phyloP scores from a whole-genome alignment of 164 flowering plant genomes.

The Annona squamosa region DNA sequence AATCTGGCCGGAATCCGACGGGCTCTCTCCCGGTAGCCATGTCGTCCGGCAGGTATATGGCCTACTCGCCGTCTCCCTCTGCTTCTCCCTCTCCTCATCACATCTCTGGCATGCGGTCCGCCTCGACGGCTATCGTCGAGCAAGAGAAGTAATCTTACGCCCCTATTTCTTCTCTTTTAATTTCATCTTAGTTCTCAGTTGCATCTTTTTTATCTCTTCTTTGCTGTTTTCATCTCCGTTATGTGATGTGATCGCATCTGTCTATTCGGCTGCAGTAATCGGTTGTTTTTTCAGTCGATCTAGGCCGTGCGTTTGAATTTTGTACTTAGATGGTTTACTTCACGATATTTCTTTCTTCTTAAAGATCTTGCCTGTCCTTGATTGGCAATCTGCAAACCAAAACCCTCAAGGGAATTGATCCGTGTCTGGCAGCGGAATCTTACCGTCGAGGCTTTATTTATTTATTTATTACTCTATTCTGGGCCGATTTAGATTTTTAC shows the following conservation, averaged over 20 bases:
- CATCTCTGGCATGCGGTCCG: slow-evolving; percentile 59
- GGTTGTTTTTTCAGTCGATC: not conserved
- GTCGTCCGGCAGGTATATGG: slow-evolving; percentile 84
- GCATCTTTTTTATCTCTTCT: not conserved
- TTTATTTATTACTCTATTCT: too few species aligned
- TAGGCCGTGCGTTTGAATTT: not conserved
- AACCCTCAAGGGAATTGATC: too few species aligned
- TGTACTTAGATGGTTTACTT: not conserved
- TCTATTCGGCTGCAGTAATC: not conserved
- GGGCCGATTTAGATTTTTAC: too few species aligned
- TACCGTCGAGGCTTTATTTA: too few species aligned
- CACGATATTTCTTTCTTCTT: not conserved
- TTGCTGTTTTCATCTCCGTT: not conserved
- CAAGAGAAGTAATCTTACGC: slow-evolving; percentile 63
- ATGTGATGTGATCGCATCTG: not conserved
- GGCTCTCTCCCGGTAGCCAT: slow-evolving; percentile 25
- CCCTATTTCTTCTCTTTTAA: not conserved
- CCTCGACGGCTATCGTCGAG: slow-evolving; percentile 53
- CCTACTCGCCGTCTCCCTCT: slow-evolving; percentile 89
- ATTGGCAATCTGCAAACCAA: not conserved
- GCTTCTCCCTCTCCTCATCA: slow-evolving; percentile 83
- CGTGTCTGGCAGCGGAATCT: too few species aligned
- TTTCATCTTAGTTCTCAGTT: not conserved
- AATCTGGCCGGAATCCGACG: slow-evolving; percentile 26
- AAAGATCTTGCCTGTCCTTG: not conserved